Conservation (phyloP, 2,329 filamentous ascomycete genomes). For the Cladobotryum protrusum region DNA sequence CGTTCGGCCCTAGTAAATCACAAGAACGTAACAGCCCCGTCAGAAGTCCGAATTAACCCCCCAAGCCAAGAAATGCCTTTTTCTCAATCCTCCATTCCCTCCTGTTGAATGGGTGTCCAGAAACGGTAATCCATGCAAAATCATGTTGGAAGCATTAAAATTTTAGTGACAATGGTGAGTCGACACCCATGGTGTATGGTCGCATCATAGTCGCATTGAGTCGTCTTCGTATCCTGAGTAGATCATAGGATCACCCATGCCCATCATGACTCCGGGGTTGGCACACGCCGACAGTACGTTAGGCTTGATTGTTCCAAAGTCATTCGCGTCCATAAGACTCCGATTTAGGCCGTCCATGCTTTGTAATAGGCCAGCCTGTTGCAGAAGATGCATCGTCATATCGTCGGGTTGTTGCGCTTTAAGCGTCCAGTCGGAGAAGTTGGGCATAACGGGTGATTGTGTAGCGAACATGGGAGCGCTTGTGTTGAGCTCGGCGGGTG, state of each 20-base stretch:
- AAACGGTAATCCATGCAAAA: no score
- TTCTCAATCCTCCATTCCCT: no score
- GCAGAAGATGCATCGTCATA: conserved; percentile 36
- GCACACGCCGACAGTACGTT: conserved; percentile 43
- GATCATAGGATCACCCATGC: conserved; percentile 54
- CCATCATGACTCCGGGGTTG: conserved; percentile 51
- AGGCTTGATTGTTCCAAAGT: conserved; percentile 50
- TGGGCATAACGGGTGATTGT: conserved; percentile 29
- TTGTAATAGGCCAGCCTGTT: conserved; percentile 36
- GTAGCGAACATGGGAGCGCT: conserved; percentile 26
- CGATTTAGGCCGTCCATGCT: conserved; percentile 43
- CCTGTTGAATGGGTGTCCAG: no score
- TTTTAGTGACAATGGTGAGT: no score
- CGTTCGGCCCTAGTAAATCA: no score
- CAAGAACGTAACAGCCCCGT: no score
- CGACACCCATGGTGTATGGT: neutral
- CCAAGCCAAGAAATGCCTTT: no score
- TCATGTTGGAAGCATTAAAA: no score
- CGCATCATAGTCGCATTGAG: conserved; percentile 32
- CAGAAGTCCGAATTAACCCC: no score
- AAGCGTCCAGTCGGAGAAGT: conserved; percentile 27
- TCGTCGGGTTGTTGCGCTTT: conserved; percentile 16
- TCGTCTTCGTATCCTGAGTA: conserved; percentile 47
- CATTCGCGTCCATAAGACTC: conserved; percentile 43
- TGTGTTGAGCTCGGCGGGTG: conserved; percentile 26